Evolutionary conservation across 2,329 filamentous ascomycete genomes (phyloP).

Genomic region (Fusarium continuum): DNA sequence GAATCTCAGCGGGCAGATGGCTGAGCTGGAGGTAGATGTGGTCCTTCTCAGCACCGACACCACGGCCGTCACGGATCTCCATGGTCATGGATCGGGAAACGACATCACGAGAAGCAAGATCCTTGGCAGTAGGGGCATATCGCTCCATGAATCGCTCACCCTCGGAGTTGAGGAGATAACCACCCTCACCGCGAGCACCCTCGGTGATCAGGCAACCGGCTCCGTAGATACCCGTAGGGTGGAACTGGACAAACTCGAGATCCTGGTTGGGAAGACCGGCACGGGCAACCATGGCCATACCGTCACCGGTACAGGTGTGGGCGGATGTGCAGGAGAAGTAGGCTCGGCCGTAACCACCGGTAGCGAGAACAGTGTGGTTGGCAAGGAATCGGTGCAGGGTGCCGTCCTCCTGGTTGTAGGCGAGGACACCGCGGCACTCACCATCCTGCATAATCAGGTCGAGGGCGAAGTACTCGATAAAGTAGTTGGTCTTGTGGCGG

Average conservation of each 20-base stretch:
- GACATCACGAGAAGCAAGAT: constrained; percentile 95
- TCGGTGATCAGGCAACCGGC: constrained; percentile 98
- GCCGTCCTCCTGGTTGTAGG: constrained; percentile 98
- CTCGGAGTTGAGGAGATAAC: constrained; percentile 96
- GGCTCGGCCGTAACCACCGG: constrained; percentile 95
- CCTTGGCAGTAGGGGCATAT: constrained; percentile 97
- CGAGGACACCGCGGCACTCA: constrained; percentile 94
- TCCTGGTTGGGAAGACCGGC: constrained; percentile 98
- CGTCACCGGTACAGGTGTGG: constrained; percentile 98
- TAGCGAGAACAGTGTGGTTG: constrained; percentile 96
- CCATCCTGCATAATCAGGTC: constrained; percentile 98
- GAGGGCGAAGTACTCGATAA: constrained; percentile 98
- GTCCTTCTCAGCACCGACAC: constrained; percentile 96
- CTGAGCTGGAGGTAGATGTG: constrained; percentile 98
- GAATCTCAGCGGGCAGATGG: constrained; percentile 89
- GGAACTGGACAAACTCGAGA: constrained; percentile 99
- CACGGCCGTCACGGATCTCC: constrained; percentile 96
- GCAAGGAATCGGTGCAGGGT: constrained; percentile 97
- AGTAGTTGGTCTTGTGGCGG: constrained; percentile 98
- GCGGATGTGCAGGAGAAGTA: constrained; percentile 99
- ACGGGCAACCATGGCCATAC: constrained; percentile 99
- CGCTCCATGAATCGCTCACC: constrained; percentile 99
- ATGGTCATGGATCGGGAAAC: constrained; percentile 98
- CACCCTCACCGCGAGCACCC: constrained; percentile 96
- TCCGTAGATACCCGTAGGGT: constrained; percentile 98